A percentile compares a stretch with the other conserved stretches of the same genome.
Conservation (phyloP, 306 rosid species). For the Castanea crenata region DNA sequence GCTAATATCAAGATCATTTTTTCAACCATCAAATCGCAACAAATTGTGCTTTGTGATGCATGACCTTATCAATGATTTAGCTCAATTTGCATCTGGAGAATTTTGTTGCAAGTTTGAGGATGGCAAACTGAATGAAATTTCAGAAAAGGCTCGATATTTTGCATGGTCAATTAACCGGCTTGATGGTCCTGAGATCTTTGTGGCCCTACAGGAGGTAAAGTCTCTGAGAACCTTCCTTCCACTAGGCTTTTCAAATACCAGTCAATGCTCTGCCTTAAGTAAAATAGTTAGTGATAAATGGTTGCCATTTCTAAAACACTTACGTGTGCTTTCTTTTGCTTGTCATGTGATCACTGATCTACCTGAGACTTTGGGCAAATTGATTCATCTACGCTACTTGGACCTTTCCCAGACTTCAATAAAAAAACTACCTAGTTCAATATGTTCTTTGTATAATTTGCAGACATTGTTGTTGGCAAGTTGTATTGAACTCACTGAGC, state of each 20-base stretch:
- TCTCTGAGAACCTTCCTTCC: slow-evolving; percentile 4
- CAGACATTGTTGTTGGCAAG: background rate
- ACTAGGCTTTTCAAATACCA: background rate
- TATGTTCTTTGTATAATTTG: background rate
- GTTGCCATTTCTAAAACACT: background rate
- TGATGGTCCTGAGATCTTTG: background rate
- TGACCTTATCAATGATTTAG: slow-evolving; percentile 25
- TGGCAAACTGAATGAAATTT: background rate
- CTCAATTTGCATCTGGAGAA: background rate
- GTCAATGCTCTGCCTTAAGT: background rate
- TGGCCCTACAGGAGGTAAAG: background rate
- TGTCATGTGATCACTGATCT: background rate
- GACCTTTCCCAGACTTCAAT: slow-evolving; percentile 3
- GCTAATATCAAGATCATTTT: slow-evolving; percentile 26
- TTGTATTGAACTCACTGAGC: background rate
- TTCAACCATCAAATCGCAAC: background rate
- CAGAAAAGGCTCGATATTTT: background rate
- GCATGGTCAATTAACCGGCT: background rate
- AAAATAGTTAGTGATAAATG: background rate
- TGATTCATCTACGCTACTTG: slow-evolving; percentile 1
- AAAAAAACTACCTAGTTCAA: background rate
- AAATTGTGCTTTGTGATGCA: slow-evolving; percentile 10
- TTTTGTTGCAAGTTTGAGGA: background rate
- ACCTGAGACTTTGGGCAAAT: background rate
- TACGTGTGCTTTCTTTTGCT: slow-evolving; percentile 10